These are phyloP conservation scores for Suhomyces vadensis DNA, from an alignment of 805 yeast genomes.

Conservation along the genomic window DNA sequence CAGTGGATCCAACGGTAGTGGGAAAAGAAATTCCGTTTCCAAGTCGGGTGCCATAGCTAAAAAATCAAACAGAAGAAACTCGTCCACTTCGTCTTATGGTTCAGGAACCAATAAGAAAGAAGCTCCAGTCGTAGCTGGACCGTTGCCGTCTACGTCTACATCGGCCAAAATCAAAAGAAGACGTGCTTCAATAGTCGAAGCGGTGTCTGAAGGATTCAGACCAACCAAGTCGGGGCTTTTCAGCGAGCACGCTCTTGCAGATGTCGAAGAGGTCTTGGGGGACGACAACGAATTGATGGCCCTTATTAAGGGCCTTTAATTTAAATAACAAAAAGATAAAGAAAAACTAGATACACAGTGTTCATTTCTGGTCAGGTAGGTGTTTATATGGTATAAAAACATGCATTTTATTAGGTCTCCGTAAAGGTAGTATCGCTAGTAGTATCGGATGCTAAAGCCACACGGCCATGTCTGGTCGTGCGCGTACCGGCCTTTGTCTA, in stretches of 20 bases:
- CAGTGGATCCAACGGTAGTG: background rate
- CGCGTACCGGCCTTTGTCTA: too few species aligned
- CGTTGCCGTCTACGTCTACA: background rate
- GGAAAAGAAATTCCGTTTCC: conserved; percentile 10
- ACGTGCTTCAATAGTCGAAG: conserved; percentile 70
- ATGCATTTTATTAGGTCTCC: too few species aligned
- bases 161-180: conserved; percentile 45
- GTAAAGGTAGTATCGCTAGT: too few species aligned
- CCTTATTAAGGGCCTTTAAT: conserved; percentile 31
- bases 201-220: conserved; percentile 72
- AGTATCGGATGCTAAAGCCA: too few species aligned
- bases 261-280: conserved; percentile 68
- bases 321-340: background rate
- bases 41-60: conserved; percentile 6
- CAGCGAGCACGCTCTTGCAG: conserved; percentile 71
- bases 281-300: conserved; percentile 52
- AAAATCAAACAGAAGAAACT: conserved; percentile 6
- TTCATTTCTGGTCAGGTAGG: background rate
- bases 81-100: conserved; percentile 4
- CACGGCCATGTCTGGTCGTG: too few species aligned
- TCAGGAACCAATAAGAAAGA: conserved; percentile 7
- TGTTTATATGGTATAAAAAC: background rate
- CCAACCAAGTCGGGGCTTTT: conserved; percentile 76
- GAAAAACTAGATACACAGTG: background rate
- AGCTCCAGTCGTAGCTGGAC: conserved; percentile 4